These are phyloP conservation scores for Mesembryanthemum crystallinum DNA, from an alignment of 148 eudicot genomes.

Conservation along the genomic window DNA sequence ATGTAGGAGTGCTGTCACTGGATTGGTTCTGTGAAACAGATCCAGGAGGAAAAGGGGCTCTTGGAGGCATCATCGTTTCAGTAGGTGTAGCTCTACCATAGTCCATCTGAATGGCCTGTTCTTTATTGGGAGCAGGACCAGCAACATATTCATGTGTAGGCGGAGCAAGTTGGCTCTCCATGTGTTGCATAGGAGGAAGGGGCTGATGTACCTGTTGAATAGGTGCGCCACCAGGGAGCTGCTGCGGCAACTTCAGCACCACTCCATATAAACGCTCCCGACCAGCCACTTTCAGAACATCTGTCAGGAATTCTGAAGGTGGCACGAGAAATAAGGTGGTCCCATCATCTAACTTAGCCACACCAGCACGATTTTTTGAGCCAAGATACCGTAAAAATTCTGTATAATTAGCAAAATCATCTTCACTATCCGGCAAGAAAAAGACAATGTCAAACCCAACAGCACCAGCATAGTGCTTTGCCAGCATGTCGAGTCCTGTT, in stretches of 20 bases:
- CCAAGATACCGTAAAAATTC: conserved; percentile 84
- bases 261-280: conserved; percentile 93
- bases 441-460: conserved; percentile 61
- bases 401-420: conserved; percentile 89
- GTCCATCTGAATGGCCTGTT: conserved; percentile 35
- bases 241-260: conserved; percentile 70
- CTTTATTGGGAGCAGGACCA: conserved; percentile 35
- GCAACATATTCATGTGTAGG: conserved; percentile 38
- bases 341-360: conserved; percentile 89
- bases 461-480: conserved; percentile 79
- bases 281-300: conserved; percentile 64
- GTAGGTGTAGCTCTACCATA: conserved; percentile 36
- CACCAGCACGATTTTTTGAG: conserved; percentile 80
- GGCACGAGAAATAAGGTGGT: conserved; percentile 93
- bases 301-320: conserved; percentile 79
- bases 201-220: conserved; percentile 38
- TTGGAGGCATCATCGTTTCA: conserved; percentile 34
- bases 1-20: conserved; percentile 30
- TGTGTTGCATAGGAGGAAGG: conserved; percentile 31
- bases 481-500: conserved; percentile 84
- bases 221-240: conserved; percentile 37
- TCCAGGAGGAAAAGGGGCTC: conserved; percentile 29
- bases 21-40: conserved; percentile 36
- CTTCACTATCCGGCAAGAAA: conserved; percentile 94
- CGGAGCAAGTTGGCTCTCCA: conserved; percentile 34